Base-by-base conservation (phyloP, 2,329 filamentous ascomycete genomes). In the Sphaceloma murrayae region DNA sequence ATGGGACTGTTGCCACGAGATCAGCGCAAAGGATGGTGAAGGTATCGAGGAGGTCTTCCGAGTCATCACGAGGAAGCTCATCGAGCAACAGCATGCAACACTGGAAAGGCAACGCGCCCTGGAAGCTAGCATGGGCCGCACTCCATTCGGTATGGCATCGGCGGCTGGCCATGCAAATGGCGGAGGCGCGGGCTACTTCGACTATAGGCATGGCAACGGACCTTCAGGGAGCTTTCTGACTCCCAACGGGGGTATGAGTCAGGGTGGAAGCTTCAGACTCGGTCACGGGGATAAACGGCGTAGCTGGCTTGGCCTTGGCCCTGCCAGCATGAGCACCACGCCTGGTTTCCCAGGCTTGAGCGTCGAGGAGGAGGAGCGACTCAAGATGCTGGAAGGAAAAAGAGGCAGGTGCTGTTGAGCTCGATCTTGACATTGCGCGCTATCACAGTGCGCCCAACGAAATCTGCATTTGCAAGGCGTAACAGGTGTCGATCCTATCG, bases 1-100 rank as follows among this genome's bases (percentile, higher is more conserved):
- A 43, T 96, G 89, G 88, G 88, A 95, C 57, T 93, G 87, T 51
- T 96, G 89, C 62, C 91, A 96, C 63, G 91, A 98, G 67, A 89
- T 98, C 58, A 88, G 81, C 54, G 88, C 89, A 36, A 89, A 93
- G 69, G 87, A 82, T 56, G 88, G 88, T 46, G 88, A 95, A 68
- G 89, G 89, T 13, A 88, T 98, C 13, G 91, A 96, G 55, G 91
- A 96, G 64, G 87, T 98, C 0, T 96, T 96, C 56, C 75, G 89
- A 1, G 85, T 94, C 18, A 82, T 87, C 34, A 91, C 88, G 6
- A 72, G 93, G 56, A 94, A 94, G 65, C 65, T 82, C 13, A 78
- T 81, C 4, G 89, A 95, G 66, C 76, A 89, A 57, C 67, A 72
- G 48, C 69, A 80, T 32, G 69, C 70, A 46, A 70, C 68, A 34